Evolutionary conservation across 176 grass and related monocot genomes (phyloP).

Genomic region (Oryza glaberrima): DNA sequence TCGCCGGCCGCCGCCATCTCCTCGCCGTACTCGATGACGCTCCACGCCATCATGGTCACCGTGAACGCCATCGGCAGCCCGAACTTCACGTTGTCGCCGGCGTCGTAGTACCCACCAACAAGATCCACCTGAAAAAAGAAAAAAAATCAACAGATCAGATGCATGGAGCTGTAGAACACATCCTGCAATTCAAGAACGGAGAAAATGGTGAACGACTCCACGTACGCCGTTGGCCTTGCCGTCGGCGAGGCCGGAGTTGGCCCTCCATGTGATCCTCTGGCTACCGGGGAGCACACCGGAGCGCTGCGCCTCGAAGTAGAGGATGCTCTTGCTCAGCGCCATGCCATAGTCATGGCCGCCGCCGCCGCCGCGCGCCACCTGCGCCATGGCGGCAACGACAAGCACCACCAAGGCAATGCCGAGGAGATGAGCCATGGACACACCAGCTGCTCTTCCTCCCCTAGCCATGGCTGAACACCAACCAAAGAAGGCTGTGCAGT

Average conservation of each 20-base stretch:
- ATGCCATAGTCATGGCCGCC: slow-evolving; percentile 65
- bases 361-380: slow-evolving; percentile 30
- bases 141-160: too few species aligned
- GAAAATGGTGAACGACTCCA: not conserved
- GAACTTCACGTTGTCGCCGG: slow-evolving; percentile 96
- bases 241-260: slow-evolving; percentile 76
- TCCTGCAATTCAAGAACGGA: too few species aligned
- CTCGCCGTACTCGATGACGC: slow-evolving; percentile 77
- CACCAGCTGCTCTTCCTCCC: too few species aligned
- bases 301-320: slow-evolving; percentile 93
- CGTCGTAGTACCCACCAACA: slow-evolving; percentile 90
- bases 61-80: slow-evolving; percentile 97
- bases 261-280: slow-evolving; percentile 77
- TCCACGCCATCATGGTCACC: slow-evolving; percentile 97
- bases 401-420: slow-evolving; percentile 38
- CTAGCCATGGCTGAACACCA: too few species aligned
- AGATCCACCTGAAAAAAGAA: slow-evolving; percentile 64
- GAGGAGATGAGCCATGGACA: slow-evolving; percentile 1
- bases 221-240: slow-evolving; percentile 85
- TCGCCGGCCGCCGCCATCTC: slow-evolving; percentile 82
- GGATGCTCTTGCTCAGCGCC: slow-evolving; percentile 90
- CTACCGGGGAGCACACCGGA: slow-evolving; percentile 70
- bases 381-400: slow-evolving; percentile 35
- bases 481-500: too few species aligned
- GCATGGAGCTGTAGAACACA: too few species aligned